Conservation (phyloP, 108 stramenopile genomes). For the Nitzschia palea region DNA sequence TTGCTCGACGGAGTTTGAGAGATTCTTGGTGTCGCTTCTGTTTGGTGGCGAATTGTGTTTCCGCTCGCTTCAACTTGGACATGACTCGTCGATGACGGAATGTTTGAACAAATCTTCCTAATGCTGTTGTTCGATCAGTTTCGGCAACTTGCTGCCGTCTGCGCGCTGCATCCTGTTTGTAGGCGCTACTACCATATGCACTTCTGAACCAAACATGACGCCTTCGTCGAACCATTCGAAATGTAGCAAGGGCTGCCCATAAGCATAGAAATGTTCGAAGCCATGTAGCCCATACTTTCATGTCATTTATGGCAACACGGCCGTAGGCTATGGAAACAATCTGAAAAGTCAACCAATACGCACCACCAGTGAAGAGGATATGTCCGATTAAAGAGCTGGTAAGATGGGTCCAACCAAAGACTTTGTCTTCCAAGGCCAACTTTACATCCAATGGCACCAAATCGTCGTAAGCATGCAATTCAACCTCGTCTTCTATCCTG, state of each 20-base stretch:
- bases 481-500: constrained; percentile 70
- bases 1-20: background rate
- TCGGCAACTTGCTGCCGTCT: constrained; percentile 39
- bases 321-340: constrained; percentile 12
- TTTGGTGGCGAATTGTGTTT: constrained; percentile 55
- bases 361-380: constrained; percentile 49
- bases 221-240: constrained; percentile 70
- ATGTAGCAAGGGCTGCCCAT: constrained; percentile 47
- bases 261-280: constrained; percentile 8
- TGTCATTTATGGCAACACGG: background rate
- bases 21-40: constrained; percentile 18
- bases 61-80: constrained; percentile 44
- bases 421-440: constrained; percentile 68
- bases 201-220: constrained; percentile 67
- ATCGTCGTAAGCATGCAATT: constrained; percentile 61
- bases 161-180: constrained; percentile 34
- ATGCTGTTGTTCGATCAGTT: constrained; percentile 46
- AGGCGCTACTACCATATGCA: constrained; percentile 50
- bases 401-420: constrained; percentile 83
- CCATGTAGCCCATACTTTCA: background rate
- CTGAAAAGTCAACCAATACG: constrained; percentile 44
- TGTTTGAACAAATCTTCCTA: constrained; percentile 21
- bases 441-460: constrained; percentile 70
- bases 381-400: constrained; percentile 65
- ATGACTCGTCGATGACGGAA: constrained; percentile 35